phyloP scores from a whole-genome alignment of 495 filamentous ascomycete species.

The Viridothelium virens region DNA sequence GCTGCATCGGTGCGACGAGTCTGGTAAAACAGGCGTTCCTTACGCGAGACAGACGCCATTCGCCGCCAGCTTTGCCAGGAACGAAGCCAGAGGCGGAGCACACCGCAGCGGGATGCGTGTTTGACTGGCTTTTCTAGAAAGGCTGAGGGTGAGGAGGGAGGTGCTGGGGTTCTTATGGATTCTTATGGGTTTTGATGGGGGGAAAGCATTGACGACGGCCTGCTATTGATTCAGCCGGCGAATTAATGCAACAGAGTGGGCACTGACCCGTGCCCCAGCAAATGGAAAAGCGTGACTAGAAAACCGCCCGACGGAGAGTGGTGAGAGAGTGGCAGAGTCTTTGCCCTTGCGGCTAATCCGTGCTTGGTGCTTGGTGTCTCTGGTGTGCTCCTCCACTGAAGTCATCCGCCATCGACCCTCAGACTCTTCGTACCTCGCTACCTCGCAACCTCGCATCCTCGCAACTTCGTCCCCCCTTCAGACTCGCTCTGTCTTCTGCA shows the following conservation, averaged over 20 bases:
- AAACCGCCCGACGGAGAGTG: constrained; percentile 1
- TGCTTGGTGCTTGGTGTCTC: neutral
- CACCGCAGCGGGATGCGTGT: neutral
- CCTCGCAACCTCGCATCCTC: neutral
- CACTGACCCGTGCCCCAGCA: neutral
- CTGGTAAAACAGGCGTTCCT: constrained; percentile 7
- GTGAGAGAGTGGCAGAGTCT: neutral
- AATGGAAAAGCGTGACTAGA: neutral
- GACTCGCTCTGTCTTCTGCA: neutral
- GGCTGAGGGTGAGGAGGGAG: neutral
- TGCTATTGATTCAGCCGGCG: neutral
- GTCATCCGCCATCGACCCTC: constrained; percentile 1
- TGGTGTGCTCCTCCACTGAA: constrained; percentile 7
- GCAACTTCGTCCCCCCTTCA: neutral
- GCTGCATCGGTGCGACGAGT: neutral
- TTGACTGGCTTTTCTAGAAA: neutral
- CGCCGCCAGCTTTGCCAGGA: neutral
- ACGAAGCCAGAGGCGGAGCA: neutral
- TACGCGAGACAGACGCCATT: neutral
- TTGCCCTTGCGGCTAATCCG: constrained; percentile 4
- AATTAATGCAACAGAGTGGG: neutral
- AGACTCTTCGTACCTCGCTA: too few relatives aligned
- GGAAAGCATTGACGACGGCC: neutral
- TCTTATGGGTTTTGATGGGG: neutral
- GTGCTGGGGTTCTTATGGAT: neutral